A percentile compares a stretch with the other conserved stretches of the same genome.
These are phyloP conservation scores for Candida loeiensis DNA, from an alignment of 805 yeast species.

Conservation along the genomic window DNA sequence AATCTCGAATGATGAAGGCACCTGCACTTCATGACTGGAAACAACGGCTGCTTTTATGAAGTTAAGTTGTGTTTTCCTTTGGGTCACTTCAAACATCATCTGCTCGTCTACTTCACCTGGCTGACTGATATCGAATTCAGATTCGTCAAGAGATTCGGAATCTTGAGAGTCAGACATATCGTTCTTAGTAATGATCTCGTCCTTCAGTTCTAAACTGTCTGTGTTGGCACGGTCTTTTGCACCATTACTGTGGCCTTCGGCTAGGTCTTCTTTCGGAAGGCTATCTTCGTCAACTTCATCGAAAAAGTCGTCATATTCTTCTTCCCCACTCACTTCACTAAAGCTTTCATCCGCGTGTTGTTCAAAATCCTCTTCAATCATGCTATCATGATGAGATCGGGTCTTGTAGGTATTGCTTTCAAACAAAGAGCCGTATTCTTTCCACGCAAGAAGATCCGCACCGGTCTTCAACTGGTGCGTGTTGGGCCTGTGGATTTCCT, in stretches of 20 bases:
- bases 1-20: conserved; percentile 15
- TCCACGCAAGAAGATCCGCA: background rate
- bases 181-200: too few relatives aligned
- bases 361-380: background rate
- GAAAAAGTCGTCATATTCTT: too few relatives aligned
- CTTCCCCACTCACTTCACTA: too few relatives aligned
- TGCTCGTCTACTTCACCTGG: conserved; percentile 16
- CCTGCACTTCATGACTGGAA: conserved; percentile 9
- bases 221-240: too few relatives aligned
- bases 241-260: too few relatives aligned
- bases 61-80: conserved; percentile 10
- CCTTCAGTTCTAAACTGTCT: too few relatives aligned
- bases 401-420: too few relatives aligned
- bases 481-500: conserved; percentile 1
- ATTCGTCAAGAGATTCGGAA: background rate
- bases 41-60: background rate
- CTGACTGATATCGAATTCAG: conserved; percentile 13
- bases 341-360: conserved; percentile 5
- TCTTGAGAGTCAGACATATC: too few relatives aligned
- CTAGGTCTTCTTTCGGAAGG: too few relatives aligned
- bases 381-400: too few relatives aligned
- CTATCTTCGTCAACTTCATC: too few relatives aligned
- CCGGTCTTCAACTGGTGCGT: background rate
- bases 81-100: conserved; percentile 20
- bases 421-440: background rate